Evolutionary conservation across 2,329 filamentous ascomycete genomes (phyloP).

Genomic region (Colletotrichum musae): DNA sequence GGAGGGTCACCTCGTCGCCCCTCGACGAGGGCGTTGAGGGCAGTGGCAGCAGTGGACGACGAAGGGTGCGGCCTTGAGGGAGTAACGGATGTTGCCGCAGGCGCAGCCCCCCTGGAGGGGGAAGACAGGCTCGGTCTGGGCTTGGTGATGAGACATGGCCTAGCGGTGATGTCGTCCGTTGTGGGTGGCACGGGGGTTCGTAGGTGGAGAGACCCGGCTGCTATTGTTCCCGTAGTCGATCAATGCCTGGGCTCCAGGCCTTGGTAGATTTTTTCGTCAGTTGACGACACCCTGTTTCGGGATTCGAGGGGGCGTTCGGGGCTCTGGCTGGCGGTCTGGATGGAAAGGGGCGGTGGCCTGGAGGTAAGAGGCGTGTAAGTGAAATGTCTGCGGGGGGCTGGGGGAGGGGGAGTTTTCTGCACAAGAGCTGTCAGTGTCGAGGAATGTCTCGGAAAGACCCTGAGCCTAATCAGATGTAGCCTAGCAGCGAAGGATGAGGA

Average conservation of each 20-base stretch:
- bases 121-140: slow-evolving; percentile 33
- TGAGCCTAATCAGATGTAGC: neutral
- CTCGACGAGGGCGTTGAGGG: slow-evolving; percentile 60
- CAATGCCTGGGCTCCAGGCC: neutral
- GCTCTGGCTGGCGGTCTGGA: neutral
- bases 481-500: neutral
- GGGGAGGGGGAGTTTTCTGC: slow-evolving; percentile 3
- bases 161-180: slow-evolving; percentile 7
- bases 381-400: slow-evolving; percentile 33
- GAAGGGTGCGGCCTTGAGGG: slow-evolving; percentile 70
- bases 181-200: neutral
- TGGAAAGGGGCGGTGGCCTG: slow-evolving; percentile 17
- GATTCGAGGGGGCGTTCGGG: slow-evolving; percentile 24
- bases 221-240: slow-evolving; percentile 15
- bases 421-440: slow-evolving; percentile 1
- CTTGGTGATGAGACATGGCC: slow-evolving; percentile 31
- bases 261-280: slow-evolving; percentile 6
- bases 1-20: slow-evolving; percentile 50
- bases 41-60: slow-evolving; percentile 64
- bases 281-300: slow-evolving; percentile 1
- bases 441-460: slow-evolving; percentile 35
- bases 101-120: slow-evolving; percentile 68
- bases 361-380: slow-evolving; percentile 26
- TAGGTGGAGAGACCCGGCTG: slow-evolving; percentile 29
- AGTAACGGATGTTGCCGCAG: slow-evolving; percentile 78